Percentiles rank a stretch among this genome's conserved stretches.
These are phyloP conservation scores for Colletotrichum coccodes DNA, from an alignment of 2,329 filamentous ascomycete genomes.

Conservation along the genomic window DNA sequence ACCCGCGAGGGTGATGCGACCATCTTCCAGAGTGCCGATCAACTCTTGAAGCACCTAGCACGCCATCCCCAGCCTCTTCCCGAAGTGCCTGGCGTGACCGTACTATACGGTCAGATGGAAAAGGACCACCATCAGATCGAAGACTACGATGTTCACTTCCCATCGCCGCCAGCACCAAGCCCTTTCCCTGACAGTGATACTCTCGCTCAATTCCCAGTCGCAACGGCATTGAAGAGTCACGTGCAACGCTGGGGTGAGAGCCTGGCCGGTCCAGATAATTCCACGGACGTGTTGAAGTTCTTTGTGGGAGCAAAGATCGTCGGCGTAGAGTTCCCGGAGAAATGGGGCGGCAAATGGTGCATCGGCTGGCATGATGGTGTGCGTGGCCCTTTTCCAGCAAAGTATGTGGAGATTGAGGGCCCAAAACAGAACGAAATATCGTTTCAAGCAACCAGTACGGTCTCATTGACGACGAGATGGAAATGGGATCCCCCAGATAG, in stretches of 20 bases:
- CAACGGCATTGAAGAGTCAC: constrained; percentile 46
- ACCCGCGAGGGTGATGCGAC: constrained; percentile 53
- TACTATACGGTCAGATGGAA: constrained; percentile 44
- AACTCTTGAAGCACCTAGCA: constrained; percentile 50
- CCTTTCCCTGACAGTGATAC: constrained; percentile 39
- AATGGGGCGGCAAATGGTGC: constrained; percentile 48
- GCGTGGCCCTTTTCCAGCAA: constrained; percentile 41
- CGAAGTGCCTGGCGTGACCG: constrained; percentile 46
- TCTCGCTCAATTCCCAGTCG: constrained; percentile 42
- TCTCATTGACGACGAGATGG: constrained; percentile 40
- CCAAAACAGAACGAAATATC: constrained; percentile 36
- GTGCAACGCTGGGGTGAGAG: constrained; percentile 46
- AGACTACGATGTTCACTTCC: constrained; percentile 51
- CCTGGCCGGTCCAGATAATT: constrained; percentile 44
- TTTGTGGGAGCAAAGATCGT: constrained; percentile 44
- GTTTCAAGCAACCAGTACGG: constrained; percentile 6
- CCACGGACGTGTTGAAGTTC: constrained; percentile 50
- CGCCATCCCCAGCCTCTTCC: constrained; percentile 53
- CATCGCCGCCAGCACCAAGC: constrained; percentile 38
- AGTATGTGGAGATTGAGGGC: constrained; percentile 39
- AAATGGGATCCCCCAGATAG: constrained; percentile 39
- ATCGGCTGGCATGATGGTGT: constrained; percentile 45
- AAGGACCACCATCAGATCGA: constrained; percentile 36
- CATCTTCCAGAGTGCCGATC: constrained; percentile 48
- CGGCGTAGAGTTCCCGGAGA: constrained; percentile 45